A percentile compares a stretch with the other conserved stretches of the same genome.
These are phyloP conservation scores for Marasmius sp. DNA, from an alignment of 1,284 basidiomycete genomes.

Conservation along the genomic window DNA sequence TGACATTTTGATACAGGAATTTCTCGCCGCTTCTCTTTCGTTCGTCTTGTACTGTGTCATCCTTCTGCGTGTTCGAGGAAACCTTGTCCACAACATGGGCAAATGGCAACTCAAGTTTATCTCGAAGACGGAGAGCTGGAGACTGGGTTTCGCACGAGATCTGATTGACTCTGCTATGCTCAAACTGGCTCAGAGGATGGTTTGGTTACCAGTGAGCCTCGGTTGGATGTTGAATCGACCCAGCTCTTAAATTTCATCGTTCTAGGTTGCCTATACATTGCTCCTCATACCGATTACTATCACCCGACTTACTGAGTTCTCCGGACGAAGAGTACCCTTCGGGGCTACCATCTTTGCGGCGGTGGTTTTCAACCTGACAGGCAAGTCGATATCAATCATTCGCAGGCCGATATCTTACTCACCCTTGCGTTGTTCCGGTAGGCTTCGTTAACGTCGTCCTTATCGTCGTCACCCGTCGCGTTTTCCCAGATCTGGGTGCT, in stretches of 20 bases:
- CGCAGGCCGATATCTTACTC: not conserved
- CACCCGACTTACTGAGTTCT: conserved; percentile 30
- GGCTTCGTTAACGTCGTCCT: conserved; percentile 21
- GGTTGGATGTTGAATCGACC: not conserved
- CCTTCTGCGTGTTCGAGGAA: conserved; percentile 35
- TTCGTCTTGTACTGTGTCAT: conserved; percentile 30
- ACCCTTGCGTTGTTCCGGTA: not conserved
- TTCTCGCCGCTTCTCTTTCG: conserved; percentile 29
- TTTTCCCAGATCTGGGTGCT: conserved; percentile 16
- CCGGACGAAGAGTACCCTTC: conserved; percentile 30
- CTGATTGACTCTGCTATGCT: conserved; percentile 27
- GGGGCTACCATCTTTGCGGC: conserved; percentile 28
- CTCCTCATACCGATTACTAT: conserved; percentile 34
- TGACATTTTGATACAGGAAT: conserved; percentile 23
- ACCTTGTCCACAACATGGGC: conserved; percentile 23
- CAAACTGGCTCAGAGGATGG: conserved; percentile 23
- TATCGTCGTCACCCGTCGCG: conserved; percentile 11
- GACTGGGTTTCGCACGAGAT: conserved; percentile 25
- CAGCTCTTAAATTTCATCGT: not conserved
- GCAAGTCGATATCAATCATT: conserved; percentile 15
- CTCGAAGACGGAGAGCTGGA: conserved; percentile 24
- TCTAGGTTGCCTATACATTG: conserved; percentile 33
- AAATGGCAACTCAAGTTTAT: conserved; percentile 26
- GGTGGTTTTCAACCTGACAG: conserved; percentile 35
- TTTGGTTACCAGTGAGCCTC: conserved; percentile 27